Conservation (phyloP, 2,329 filamentous ascomycete genomes). For the Sarocladium oryzae region DNA sequence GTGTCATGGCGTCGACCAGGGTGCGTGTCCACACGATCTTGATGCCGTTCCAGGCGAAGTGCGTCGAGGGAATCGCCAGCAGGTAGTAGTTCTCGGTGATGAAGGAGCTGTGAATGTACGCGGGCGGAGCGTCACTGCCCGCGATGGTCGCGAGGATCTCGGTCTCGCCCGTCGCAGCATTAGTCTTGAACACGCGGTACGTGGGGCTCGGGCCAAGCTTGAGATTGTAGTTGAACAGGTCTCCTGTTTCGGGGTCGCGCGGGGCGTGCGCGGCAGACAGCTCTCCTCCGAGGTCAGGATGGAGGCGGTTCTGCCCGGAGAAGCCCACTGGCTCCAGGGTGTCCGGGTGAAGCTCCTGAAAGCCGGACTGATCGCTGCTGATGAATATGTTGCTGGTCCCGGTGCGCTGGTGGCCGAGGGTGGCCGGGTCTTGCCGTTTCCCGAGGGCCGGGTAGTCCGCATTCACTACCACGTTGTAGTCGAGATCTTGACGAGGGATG, state of each 20-base stretch:
- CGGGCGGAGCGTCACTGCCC: constrained; percentile 38
- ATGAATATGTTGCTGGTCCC: constrained; percentile 43
- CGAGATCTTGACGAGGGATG: constrained; percentile 19
- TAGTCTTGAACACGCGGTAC: constrained; percentile 66
- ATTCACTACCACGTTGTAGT: constrained; percentile 61
- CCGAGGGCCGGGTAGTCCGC: constrained; percentile 55
- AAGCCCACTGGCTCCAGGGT: constrained; percentile 67
- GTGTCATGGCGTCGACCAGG: constrained; percentile 59
- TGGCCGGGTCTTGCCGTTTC: constrained; percentile 10
- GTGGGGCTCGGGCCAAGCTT: constrained; percentile 47
- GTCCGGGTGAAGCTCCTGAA: constrained; percentile 59
- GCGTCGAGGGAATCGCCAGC: constrained; percentile 64
- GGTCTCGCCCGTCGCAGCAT: constrained; percentile 55
- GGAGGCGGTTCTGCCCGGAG: constrained; percentile 53
- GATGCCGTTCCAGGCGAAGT: constrained; percentile 50
- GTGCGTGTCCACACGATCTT: constrained; percentile 60
- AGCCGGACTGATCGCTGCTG: constrained; percentile 46
- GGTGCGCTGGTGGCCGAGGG: constrained; percentile 27
- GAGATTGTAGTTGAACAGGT: constrained; percentile 80
- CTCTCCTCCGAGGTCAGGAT: constrained; percentile 61
- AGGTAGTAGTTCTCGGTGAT: constrained; percentile 65
- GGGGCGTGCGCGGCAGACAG: constrained; percentile 66
- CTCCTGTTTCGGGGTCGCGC: constrained; percentile 64
- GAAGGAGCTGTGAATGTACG: constrained; percentile 82
- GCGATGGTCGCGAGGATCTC: constrained; percentile 64